Percentiles rank a stretch among this genome's conserved stretches.
Evolutionary conservation across 139 green algal genomes (phyloP).

Genomic region (Chlorella ohadii): DNA sequence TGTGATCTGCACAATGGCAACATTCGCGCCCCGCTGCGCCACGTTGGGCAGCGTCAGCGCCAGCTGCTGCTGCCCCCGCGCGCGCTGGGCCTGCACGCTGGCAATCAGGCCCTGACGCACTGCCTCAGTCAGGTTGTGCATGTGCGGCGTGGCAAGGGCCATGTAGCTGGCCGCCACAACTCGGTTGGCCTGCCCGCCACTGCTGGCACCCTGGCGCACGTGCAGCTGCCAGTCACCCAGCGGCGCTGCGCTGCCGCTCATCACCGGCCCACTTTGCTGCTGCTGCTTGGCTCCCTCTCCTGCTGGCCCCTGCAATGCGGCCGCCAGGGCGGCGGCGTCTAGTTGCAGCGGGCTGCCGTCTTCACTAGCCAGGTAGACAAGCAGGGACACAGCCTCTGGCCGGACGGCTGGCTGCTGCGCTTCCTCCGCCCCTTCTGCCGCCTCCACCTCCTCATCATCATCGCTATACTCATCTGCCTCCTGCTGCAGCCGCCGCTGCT

Average conservation of each 20-base stretch:
- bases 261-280: not conserved
- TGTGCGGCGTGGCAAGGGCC: slow-evolving; percentile 40
- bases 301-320: not conserved
- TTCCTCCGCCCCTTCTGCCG: not conserved
- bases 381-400: slow-evolving; percentile 41
- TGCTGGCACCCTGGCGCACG: not conserved
- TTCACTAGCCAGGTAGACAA: slow-evolving; percentile 68
- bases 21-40: slow-evolving; percentile 54
- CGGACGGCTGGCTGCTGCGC: not conserved
- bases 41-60: slow-evolving; percentile 59
- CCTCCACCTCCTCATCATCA: not conserved
- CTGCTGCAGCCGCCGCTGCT: not conserved
- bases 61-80: not conserved
- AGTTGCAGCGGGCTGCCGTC: slow-evolving; percentile 22
- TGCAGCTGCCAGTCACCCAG: slow-evolving; percentile 33
- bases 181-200: not conserved
- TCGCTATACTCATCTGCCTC: not conserved
- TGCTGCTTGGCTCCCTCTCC: not conserved
- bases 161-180: not conserved
- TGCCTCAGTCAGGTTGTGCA: slow-evolving; percentile 72
- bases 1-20: slow-evolving; percentile 76
- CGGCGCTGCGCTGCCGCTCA: not conserved
- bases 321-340: not conserved
- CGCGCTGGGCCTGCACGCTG: slow-evolving; percentile 27
- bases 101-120: slow-evolving; percentile 34